Evolutionary conservation across 768 basidiomycete species (phyloP), one percentile per base, ranked within the genome.

Genomic region (Boletus vermiculosoides): DNA sequence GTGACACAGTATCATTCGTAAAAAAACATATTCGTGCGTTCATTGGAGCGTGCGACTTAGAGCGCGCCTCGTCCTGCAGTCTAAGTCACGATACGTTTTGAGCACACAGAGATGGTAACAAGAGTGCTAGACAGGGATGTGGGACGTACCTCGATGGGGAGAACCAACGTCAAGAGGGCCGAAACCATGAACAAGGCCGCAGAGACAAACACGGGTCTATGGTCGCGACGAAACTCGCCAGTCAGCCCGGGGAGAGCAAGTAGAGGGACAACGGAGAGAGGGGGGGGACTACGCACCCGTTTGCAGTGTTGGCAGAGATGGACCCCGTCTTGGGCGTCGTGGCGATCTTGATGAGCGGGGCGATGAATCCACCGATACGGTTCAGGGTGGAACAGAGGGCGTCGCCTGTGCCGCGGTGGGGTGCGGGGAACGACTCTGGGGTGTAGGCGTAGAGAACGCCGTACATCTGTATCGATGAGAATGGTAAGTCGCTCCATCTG

Each of bases 371-470:
- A 34, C 74, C 75, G 40, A 80, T 73, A 36, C 79, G 73, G 62
- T 83, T 83, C 61, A 82, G 73, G 16, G 75, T 78, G 57, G 75
- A 75, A 59, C 68, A 78, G 60, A 76, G 76, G 4, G 81, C 82
- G 54, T 81, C 78, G 11, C 80, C 82, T 0, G 82, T 82, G 3
- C 83, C 83, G 36, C 83, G 77, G 59, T 82, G 80, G 4, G 80
- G 78, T 0, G 80, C 80, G 0, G 83, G 80, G 71, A 85, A 84
- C 20, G 81, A 79, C 63, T 84, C 83, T 1, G 83, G 83, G 9
- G 83, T 84, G 61, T 83, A 83, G 2, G 82, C 82, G 52, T 78
- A 84, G 15, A 83, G 71, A 11, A 82, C 75, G 11, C 80, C 82
- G 56, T 82, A 81, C 78, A 80, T 78, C 77, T 70, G 25, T 52